Evolutionary conservation across 2,329 filamentous ascomycete genomes (phyloP), one percentile per base, ranked within the genome.

Genomic region (Ophiocordyceps unilateralis): DNA sequence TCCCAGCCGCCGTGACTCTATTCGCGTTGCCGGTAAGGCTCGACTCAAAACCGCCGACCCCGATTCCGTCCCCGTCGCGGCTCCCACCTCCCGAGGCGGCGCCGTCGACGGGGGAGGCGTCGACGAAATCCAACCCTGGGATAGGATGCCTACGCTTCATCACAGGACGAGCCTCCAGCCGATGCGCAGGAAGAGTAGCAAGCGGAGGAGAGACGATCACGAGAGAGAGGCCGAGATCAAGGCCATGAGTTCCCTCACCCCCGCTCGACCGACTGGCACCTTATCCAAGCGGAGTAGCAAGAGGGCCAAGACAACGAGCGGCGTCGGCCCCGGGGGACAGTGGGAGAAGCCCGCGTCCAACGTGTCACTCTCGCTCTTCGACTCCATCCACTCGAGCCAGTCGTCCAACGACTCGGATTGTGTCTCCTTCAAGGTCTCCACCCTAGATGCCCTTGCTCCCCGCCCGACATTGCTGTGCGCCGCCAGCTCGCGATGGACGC

Each of bases 141-240:
- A 55, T 34, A 57, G 58, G 36, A 59, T 55, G n/a, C 59, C 62
- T 15, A 79, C 75, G 9, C 58, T 79, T 23, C 69, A 76, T 62
- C 70, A 68, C 51, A 83, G 80, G 57, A 73, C 74, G 51, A 69
- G 69, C 45, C 69, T 72, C 49, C 74, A 78, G 21, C 62, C 81
- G 23, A 62, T 74, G 42, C 74, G 78, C 46, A 78, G 80, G 47
- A 85, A 78, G 55, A 82, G 82, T 36, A 87, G 77, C 65, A 93
- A 84, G 62, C 76, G 81, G 52, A 78, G 80, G 53, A 79, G 81
- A 51, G 72, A 81, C 48, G 83, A 93, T 48, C 75, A 77, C 55
- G 71, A 81, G 45, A 74, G 89, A 45, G 88, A 94, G 61, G 84
- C 84, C 48, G 86, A 94, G 61, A 87, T 95, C 55, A 83, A 80